Evolutionary conservation across 257 asterid genomes (phyloP).

Genomic region (Nicotiana attenuata): DNA sequence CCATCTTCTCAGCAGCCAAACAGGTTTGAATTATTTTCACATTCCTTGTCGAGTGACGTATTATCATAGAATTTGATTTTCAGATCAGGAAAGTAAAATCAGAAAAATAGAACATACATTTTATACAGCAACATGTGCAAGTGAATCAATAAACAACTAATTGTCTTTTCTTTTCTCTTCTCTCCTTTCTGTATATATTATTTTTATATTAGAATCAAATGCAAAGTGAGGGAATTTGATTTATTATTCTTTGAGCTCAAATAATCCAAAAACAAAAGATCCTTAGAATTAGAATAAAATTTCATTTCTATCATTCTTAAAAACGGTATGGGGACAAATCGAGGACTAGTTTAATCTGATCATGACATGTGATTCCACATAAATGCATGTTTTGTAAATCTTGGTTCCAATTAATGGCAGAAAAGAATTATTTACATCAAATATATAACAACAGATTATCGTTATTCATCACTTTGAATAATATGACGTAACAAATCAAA

Average conservation of each 20-base stretch:
- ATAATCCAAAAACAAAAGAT: background rate
- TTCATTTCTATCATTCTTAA: background rate
- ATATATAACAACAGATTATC: background rate
- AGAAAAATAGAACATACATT: background rate
- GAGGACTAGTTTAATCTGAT: background rate
- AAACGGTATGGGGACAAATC: background rate
- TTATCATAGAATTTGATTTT: too few species aligned
- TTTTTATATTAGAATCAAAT: background rate
- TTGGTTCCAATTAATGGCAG: background rate
- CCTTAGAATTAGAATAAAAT: background rate
- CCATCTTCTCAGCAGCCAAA: background rate
- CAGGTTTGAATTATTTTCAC: background rate
- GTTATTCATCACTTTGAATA: background rate
- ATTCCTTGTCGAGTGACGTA: background rate
- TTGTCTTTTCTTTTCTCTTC: background rate
- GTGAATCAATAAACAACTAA: background rate
- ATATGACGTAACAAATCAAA: too few species aligned
- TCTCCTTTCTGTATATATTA: background rate
- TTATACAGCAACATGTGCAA: background rate
- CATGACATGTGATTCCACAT: background rate
- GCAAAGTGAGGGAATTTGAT: background rate
- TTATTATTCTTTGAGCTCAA: background rate
- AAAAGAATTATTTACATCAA: background rate
- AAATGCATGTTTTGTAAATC: background rate
- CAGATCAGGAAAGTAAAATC: background rate